phyloP scores from a whole-genome alignment of 129 eudicot species.

The Centrapalus pauciflorus region DNA sequence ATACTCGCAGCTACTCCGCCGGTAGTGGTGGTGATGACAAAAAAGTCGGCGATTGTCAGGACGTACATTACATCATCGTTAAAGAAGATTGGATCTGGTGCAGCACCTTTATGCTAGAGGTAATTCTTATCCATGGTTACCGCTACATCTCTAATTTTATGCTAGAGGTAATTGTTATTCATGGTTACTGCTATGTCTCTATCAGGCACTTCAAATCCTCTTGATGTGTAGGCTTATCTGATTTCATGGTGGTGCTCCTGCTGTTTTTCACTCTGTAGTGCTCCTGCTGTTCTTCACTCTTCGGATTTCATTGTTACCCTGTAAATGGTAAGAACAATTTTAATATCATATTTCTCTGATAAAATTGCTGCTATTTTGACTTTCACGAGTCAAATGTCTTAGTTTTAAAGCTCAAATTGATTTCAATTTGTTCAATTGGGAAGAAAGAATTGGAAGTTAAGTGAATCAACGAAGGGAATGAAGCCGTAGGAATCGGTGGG shows the following conservation, averaged over 20 bases:
- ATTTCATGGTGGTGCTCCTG: slow-evolving; percentile 60
- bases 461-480: background rate
- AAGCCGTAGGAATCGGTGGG: background rate
- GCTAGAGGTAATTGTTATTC: too few relatives aligned
- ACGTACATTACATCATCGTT: too few relatives aligned
- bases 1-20: too few relatives aligned
- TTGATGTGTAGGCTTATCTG: too few relatives aligned
- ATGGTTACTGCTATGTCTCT: too few relatives aligned
- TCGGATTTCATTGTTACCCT: slow-evolving; percentile 25
- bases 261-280: slow-evolving; percentile 38
- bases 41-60: too few relatives aligned
- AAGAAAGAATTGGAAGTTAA: background rate
- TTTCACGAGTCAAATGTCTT: background rate
- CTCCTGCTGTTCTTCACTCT: slow-evolving; percentile 35
- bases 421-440: background rate
- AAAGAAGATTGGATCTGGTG: too few relatives aligned
- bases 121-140: too few relatives aligned
- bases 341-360: background rate
- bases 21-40: too few relatives aligned
- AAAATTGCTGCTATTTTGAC: background rate
- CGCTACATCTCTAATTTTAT: too few relatives aligned
- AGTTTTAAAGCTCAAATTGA: background rate
- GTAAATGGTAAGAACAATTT: slow-evolving; percentile 29
- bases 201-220: too few relatives aligned
- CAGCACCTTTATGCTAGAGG: too few relatives aligned